Conservation (phyloP, 129 eudicot species). For the Flaveria brownii region DNA sequence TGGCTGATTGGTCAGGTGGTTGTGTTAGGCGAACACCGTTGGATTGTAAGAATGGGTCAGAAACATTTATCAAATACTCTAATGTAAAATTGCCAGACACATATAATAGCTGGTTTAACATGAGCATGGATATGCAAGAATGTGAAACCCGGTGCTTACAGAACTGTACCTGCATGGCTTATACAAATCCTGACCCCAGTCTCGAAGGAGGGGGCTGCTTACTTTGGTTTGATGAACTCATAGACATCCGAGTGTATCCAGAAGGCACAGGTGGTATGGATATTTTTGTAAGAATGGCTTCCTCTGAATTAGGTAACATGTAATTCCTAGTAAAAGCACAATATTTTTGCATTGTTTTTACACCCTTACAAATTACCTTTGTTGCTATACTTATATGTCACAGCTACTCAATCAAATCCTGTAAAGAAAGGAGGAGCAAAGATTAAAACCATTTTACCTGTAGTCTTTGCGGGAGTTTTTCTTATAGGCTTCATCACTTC, state of each 20-base stretch:
- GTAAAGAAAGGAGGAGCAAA: too few relatives aligned
- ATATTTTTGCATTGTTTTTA: not conserved
- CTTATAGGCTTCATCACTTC: too few relatives aligned
- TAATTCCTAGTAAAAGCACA: not conserved
- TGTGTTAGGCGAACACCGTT: slow-evolving; percentile 45
- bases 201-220: not conserved
- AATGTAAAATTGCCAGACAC: slow-evolving; percentile 20
- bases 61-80: slow-evolving; percentile 35
- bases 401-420: not conserved
- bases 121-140: not conserved
- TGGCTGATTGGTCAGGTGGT: slow-evolving; percentile 52
- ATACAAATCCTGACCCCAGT: not conserved
- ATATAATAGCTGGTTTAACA: not conserved
- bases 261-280: not conserved
- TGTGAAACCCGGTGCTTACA: not conserved
- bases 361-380: not conserved
- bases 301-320: not conserved
- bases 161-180: too few relatives aligned
- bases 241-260: not conserved
- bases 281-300: not conserved
- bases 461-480: too few relatives aligned
- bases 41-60: slow-evolving; percentile 35
- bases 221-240: not conserved
- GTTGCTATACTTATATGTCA: not conserved
- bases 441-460: too few relatives aligned